These are phyloP conservation scores for Stenocarpella maydis DNA, from an alignment of 2,329 filamentous ascomycete genomes.

Conservation along the genomic window DNA sequence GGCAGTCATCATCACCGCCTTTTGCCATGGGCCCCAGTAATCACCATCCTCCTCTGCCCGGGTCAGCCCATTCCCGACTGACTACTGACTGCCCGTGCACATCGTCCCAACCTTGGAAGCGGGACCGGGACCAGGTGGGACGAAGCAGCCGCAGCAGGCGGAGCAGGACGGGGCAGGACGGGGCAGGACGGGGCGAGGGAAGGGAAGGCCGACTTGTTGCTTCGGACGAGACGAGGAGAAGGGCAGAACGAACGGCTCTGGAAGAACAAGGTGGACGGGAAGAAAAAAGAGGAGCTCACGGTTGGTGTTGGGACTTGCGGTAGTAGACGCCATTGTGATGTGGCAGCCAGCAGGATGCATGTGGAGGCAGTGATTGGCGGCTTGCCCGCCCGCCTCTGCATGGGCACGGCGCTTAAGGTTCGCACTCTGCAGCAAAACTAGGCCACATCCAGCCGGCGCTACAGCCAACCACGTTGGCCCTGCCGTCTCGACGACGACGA, in stretches of 20 bases:
- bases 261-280: neutral
- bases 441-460: neutral
- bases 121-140: neutral
- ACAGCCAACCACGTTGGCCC: conserved; percentile 21
- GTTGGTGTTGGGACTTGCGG: neutral
- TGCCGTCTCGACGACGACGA: conserved; percentile 18
- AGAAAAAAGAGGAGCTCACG: neutral
- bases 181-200: neutral
- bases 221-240: conserved; percentile 10
- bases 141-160: no score
- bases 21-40: neutral
- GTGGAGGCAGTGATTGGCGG: conserved; percentile 31
- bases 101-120: conserved; percentile 2
- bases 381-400: conserved; percentile 26
- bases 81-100: neutral
- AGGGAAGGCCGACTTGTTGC: neutral
- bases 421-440: conserved; percentile 27
- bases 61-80: neutral
- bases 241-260: neutral
- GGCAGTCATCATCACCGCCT: conserved; percentile 18
- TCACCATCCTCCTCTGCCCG: neutral
- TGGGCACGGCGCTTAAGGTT: conserved; percentile 32
- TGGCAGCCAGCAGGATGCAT: conserved; percentile 30
- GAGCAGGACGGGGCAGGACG: neutral
- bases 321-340: conserved; percentile 34